Evolutionary conservation across 495 filamentous ascomycete species (phyloP).

Genomic region (Arthonia radiata): DNA sequence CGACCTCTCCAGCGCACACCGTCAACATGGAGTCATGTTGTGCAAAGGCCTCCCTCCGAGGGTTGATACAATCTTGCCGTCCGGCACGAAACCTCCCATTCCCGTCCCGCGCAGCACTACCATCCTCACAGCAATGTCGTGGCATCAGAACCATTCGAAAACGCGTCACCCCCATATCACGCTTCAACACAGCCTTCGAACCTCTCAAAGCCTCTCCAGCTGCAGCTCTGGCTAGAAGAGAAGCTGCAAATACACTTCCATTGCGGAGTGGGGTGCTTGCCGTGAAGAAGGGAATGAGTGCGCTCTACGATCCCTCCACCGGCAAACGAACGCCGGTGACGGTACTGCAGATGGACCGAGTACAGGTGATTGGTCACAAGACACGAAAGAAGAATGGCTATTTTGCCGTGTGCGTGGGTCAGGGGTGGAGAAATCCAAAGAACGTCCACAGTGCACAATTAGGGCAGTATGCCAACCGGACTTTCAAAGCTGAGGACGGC

Average conservation of each 20-base stretch:
- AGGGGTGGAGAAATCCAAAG: constrained; percentile 44
- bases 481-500: constrained; percentile 26
- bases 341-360: constrained; percentile 78
- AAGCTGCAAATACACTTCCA: constrained; percentile 48
- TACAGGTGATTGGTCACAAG: constrained; percentile 70
- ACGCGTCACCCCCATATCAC: not conserved
- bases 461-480: constrained; percentile 15
- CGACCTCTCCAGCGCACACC: too few relatives aligned
- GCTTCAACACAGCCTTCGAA: not conserved
- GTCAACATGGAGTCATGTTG: too few relatives aligned
- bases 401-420: constrained; percentile 72
- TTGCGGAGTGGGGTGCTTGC: constrained; percentile 60
- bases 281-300: constrained; percentile 87
- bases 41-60: too few relatives aligned
- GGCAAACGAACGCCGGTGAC: constrained; percentile 68
- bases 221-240: constrained; percentile 59
- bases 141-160: too few relatives aligned
- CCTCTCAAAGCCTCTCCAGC: constrained; percentile 13
- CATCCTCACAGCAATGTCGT: too few relatives aligned
- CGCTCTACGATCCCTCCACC: constrained; percentile 49
- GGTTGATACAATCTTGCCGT: too few relatives aligned
- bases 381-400: constrained; percentile 62
- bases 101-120: too few relatives aligned
- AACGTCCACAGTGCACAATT: constrained; percentile 60
- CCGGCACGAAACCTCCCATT: too few relatives aligned